Evolutionary conservation across 768 basidiomycete species (phyloP).

Genomic region (Hypholoma sublateritium): DNA sequence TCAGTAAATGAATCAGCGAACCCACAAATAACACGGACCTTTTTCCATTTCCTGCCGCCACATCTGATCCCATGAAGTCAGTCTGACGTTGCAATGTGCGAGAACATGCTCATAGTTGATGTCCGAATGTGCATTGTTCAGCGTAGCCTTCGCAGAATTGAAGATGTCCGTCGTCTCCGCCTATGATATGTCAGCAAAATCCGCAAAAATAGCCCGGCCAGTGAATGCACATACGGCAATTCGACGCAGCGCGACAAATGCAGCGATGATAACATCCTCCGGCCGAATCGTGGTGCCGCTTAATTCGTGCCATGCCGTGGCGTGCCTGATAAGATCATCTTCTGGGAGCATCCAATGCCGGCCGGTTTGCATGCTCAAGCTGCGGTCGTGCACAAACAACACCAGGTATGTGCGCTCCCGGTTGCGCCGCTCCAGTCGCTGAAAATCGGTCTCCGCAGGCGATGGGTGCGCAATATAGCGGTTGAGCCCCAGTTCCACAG

Average conservation of each 20-base stretch:
- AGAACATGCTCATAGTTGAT: conserved; percentile 75
- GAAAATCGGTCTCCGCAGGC: conserved; percentile 59
- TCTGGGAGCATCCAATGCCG: conserved; percentile 88
- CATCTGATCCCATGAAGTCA: conserved; percentile 68
- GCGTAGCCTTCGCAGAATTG: conserved; percentile 45
- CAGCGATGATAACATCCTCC: conserved; percentile 79
- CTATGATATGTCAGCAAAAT: conserved; percentile 31
- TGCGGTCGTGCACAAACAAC: conserved; percentile 83
- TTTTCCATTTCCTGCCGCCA: conserved; percentile 77
- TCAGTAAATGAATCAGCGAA: neutral
- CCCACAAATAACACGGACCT: conserved; percentile 39
- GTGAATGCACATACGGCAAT: conserved; percentile 53
- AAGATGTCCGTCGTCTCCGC: conserved; percentile 81
- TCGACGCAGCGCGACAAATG: conserved; percentile 74
- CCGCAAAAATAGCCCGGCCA: neutral
- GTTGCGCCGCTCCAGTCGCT: conserved; percentile 75
- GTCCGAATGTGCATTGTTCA: conserved; percentile 50
- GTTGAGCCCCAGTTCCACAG: conserved; percentile 80
- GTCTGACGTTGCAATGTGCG: conserved; percentile 67
- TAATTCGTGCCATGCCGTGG: conserved; percentile 69
- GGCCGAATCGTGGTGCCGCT: conserved; percentile 55
- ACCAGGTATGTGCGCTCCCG: conserved; percentile 86
- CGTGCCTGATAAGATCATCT: conserved; percentile 74
- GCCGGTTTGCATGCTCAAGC: conserved; percentile 84
- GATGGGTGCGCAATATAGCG: conserved; percentile 59